Evolutionary conservation across 257 asterid species (phyloP), one percentile per base, ranked within the genome.

Genomic region (Coffea canephora): DNA sequence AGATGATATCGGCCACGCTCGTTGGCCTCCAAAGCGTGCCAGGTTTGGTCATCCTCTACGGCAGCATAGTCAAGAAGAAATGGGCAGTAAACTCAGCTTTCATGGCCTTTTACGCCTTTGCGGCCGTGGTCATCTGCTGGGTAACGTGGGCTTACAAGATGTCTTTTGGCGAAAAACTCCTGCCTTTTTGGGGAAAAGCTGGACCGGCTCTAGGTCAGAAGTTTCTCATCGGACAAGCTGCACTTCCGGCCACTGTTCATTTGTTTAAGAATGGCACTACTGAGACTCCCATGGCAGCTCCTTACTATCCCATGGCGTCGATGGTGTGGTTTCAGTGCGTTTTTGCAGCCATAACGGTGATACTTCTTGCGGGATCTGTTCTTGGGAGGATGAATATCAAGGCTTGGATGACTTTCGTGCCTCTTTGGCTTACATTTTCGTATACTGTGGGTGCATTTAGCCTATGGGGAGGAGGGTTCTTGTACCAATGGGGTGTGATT

Each of bases 341-440:
- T 0, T 94, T 94, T 75, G 98, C 98, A 0, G 98, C 97, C 1
- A 90, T 94, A 43, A 94, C 98, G 0, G 86, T 91, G 71, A 71
- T 94, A 18, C 46, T 93, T 43, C 86, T 94, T 5, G 98, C 97
- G 8, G 98, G 98, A 0, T 91, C 97, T 1, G 97, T 93, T 5
- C 79, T 94, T 83, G 98, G 90, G 57, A 71, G 98, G 84, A 91
- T 94, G 98, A 93, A 87, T 34, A 94, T 94, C n/a, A 90, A 69
- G 78, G 98, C 98, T 9, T 94, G 98, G 98, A 93, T 94, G 97
- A 95, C 91, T 75, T 93, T 94, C 59, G 98, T 94, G 69, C 98
- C 97, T 0, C 95, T 91, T 6, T 94, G 97, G 98, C 84, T 94
- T 55, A 83, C 88, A 3, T 91, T 94, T 79, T 92, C 96, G 71